Evolutionary conservation across 2,329 filamentous ascomycete genomes (phyloP), one percentile per base, ranked within the genome.

Genomic region (Tolypocladium endophyticum): DNA sequence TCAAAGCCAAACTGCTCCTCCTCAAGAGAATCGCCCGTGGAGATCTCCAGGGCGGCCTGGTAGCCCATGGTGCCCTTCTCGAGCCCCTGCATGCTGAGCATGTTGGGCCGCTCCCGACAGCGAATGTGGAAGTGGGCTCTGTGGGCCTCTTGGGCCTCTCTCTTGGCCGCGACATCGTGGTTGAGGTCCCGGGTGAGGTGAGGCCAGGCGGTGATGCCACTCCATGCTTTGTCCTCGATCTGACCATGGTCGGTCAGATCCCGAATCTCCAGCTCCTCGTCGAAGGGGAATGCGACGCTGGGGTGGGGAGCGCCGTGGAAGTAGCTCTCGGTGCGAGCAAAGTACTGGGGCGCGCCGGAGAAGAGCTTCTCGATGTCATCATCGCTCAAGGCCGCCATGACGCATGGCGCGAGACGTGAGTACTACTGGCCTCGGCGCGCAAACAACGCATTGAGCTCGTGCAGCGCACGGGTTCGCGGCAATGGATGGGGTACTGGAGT

Each of bases 341-440:
- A 86, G 75, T 87, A 90, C 69, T 89, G 86, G 63, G 87, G 87
- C 52, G 87, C 87, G n/a, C 87, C 87, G 33, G 87, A 88, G 76
- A 90, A 90, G 67, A 90, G 80, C 71, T 85, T 84, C 73, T 87
- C 84, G 57, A 90, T 75, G 64, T 88, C 84, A 47, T 77, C 74
- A 54, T 83, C 79, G 65, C 74, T 80, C 61, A 88, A 75, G 56
- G 79, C 80, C 53, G 82, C 76, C 57, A 83, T 64, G 67, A 62
- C 62, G 60, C 60, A 56, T 61, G 70, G 70, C 61, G 70, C 72
- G 54, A 66, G 39, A 55, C 25, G 54, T 36, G 33, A 41, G 54
- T 39, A 25, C 23, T 47, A n/a, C 54, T 36, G 20, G 36, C 54
- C 14, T 23, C 23, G 35, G 12, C 38, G 36, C 6, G 54, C 54